Evolutionary conservation across 225 moss, liverwort and hornwort genomes (phyloP), one percentile per base, ranked within the genome.

Genomic region (Pseudoscleropodium purum): DNA sequence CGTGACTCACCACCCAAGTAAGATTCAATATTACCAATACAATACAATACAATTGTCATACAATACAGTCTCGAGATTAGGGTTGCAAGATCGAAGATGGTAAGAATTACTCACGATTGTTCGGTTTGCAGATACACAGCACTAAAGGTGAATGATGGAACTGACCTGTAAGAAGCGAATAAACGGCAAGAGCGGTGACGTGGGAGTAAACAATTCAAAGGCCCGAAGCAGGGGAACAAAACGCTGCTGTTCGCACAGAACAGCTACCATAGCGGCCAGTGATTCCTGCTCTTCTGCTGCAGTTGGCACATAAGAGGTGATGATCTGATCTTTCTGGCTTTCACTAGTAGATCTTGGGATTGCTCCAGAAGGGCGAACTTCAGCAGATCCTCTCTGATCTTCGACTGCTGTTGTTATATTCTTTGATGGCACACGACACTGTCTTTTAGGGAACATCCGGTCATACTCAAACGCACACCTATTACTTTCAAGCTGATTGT

Each of bases 201-300:
- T 92, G 84, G 99, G 99, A 61, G 96, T 94, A 56, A 97, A 99
- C 78, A 99, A 94, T 93, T 99, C 99, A 83, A 99, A 99, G 37
- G 97, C 99, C 89, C 97, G 97, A 47, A 99, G 93, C 75, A 99
- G 92, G 63, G 97, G 99, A 88, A 99, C 93, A 91, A 99, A 99
- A 81, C 92, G 94, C 90, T 97, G 96, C 87, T 97, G 97, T 90
- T 97, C 97, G 88, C 99, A 99, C 78, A 99, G 91, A 82, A 94
- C 94, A 75, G 97, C 96, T 51, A 99, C 97, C 96, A 97, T 96
- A 79, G 95, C 94, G 92, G 96, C 96, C 88, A 99, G 88, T 43
- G 95, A 97, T 37, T 95, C 96, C 89, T 96, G 96, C 90, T 97
- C 96, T 84, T 97, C 97, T 70, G 84, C 87, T 70, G 88, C 85